These are phyloP conservation scores for Sanghuangporus baumii DNA, from an alignment of 1,284 basidiomycete genomes.

Conservation along the genomic window DNA sequence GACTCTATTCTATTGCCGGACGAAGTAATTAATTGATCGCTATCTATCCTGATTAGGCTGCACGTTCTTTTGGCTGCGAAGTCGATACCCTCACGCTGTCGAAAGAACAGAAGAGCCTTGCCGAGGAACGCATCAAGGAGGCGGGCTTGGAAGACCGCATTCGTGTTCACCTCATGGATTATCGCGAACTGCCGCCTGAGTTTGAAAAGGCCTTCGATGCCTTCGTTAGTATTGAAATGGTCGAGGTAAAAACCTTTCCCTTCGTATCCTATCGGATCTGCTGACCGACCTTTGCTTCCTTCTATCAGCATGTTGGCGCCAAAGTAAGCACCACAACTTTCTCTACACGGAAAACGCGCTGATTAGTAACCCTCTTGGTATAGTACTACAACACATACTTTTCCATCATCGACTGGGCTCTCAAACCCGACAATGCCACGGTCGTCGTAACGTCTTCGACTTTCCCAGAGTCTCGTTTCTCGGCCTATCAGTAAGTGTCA, in stretches of 20 bases:
- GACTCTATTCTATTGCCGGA: constrained; percentile 8
- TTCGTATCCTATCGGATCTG: constrained; percentile 8
- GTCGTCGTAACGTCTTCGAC: constrained; percentile 46
- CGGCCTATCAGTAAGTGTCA: constrained; percentile 23
- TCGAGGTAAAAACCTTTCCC: constrained; percentile 57
- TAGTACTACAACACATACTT: constrained; percentile 71
- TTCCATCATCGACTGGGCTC: constrained; percentile 41
- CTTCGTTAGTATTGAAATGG: constrained; percentile 88
- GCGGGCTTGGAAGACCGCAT: constrained; percentile 70
- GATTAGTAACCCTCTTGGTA: neutral
- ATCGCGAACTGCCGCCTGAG: constrained; percentile 70
- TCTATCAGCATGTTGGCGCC: constrained; percentile 55
- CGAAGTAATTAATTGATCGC: neutral
- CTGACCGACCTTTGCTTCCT: constrained; percentile 7
- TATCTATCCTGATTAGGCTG: constrained; percentile 41
- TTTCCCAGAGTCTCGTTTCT: constrained; percentile 39
- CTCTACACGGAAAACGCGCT: neutral
- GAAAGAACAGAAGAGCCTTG: constrained; percentile 79
- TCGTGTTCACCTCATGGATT: constrained; percentile 84
- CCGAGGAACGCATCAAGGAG: constrained; percentile 72
- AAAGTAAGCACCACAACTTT: constrained; percentile 32
- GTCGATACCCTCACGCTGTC: constrained; percentile 88
- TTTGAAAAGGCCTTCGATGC: constrained; percentile 82
- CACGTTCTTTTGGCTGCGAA: constrained; percentile 64
- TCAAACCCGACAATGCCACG: constrained; percentile 35